These are phyloP conservation scores for Aspergillus neoniger DNA, from an alignment of 2,329 filamentous ascomycete species.

Conservation along the genomic window DNA sequence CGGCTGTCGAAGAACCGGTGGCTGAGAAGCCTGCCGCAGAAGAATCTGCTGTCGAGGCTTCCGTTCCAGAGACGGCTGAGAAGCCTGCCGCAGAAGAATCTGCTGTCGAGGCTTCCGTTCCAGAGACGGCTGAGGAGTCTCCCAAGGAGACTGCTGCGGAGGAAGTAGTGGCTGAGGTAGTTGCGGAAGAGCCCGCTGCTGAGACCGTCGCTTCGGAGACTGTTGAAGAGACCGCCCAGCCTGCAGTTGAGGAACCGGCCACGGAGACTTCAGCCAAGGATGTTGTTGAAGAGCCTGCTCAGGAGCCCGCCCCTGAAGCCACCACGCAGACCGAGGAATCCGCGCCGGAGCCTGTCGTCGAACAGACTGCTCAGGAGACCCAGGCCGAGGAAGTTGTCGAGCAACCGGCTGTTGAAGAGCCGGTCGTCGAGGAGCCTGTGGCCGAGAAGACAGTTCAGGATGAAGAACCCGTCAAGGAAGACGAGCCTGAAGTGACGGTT, in stretches of 20 bases:
- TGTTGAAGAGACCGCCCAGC: conserved; percentile 7
- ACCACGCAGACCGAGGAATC: conserved; percentile 5
- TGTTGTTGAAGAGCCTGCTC: neutral
- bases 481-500: neutral
- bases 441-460: neutral
- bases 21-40: neutral
- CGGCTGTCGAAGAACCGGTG: neutral
- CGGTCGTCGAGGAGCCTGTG: neutral
- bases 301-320: no score
- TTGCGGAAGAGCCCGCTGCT: neutral
- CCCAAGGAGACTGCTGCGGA: neutral
- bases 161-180: neutral
- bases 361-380: neutral
- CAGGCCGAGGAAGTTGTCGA: neutral
- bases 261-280: neutral
- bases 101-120: neutral
- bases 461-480: neutral
- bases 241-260: neutral
- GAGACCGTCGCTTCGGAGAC: neutral
- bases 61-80: conserved; percentile 9
- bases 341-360: neutral
- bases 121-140: conserved; percentile 9
- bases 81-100: neutral
- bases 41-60: neutral
- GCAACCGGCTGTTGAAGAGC: no score